Percentiles rank a stretch among this genome's conserved stretches.
phyloP scores from a whole-genome alignment of 2,329 filamentous ascomycete species.

The Aspergillus tanneri region DNA sequence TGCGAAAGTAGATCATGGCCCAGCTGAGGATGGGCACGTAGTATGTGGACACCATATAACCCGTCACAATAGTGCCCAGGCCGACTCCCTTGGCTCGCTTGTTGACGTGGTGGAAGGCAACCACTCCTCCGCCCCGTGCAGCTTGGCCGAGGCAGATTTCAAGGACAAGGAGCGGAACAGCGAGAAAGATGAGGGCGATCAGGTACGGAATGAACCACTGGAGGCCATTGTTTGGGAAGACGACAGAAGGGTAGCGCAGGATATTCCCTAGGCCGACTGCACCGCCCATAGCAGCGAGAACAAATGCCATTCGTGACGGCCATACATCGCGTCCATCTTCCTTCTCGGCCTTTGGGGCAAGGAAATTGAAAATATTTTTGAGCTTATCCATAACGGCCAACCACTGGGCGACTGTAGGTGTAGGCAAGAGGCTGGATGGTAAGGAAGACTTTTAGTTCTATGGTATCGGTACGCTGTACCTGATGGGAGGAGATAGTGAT shows the following conservation, averaged over 20 bases:
- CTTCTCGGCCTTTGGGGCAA: not conserved
- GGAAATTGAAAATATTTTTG: not conserved
- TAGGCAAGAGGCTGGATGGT: no score
- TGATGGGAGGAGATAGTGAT: no score
- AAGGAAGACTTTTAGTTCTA: no score
- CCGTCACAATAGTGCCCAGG: not conserved
- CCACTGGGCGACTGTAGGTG: no score
- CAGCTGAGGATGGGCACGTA: conserved; percentile 1
- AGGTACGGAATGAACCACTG: not conserved
- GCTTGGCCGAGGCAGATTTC: conserved; percentile 1
- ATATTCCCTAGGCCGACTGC: not conserved
- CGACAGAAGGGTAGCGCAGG: not conserved
- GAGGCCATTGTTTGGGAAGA: not conserved
- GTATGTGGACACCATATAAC: conserved; percentile 1
- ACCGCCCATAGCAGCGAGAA: not conserved
- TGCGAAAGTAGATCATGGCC: not conserved
- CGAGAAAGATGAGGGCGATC: not conserved
- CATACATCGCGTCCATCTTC: not conserved
- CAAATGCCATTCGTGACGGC: not conserved
- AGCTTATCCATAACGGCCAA: not conserved
- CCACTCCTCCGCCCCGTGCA: not conserved
- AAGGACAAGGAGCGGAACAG: not conserved
- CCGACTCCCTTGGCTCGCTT: not conserved
- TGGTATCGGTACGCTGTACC: no score
- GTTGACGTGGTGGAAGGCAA: not conserved